Evolutionary conservation across 1,139 yeast species (phyloP).

Genomic region (Maudiozyma humilis): DNA sequence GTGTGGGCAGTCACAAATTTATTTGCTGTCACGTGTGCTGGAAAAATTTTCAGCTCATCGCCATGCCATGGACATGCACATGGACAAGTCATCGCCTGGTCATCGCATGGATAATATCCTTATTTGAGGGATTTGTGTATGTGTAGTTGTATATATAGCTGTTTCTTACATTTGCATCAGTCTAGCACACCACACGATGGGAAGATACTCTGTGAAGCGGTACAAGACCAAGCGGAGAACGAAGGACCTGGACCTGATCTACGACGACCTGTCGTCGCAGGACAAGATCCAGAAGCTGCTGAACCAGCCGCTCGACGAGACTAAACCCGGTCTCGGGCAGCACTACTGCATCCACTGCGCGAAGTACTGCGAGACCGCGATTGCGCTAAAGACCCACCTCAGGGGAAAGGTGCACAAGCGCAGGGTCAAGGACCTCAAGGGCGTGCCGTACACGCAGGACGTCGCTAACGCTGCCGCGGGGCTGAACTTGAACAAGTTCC

Average conservation of each 20-base stretch:
- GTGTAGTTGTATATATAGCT: no score
- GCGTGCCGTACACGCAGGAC: slow-evolving; percentile 74
- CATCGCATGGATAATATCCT: no score
- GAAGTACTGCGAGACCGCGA: slow-evolving; percentile 75
- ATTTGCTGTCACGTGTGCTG: neutral
- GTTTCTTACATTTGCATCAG: no score
- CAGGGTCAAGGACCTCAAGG: slow-evolving; percentile 65
- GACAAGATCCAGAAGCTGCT: slow-evolving; percentile 56
- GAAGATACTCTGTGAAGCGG: slow-evolving; percentile 71
- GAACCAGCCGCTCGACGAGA: slow-evolving; percentile 82
- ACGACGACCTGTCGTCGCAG: slow-evolving; percentile 59
- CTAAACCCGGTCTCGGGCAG: slow-evolving; percentile 89
- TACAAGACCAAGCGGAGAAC: slow-evolving; percentile 79
- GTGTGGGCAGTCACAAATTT: neutral
- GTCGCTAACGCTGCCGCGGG: slow-evolving; percentile 93
- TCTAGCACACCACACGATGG: slow-evolving; percentile 45
- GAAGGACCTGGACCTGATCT: slow-evolving; percentile 77
- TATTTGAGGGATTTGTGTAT: no score
- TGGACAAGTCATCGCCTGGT: neutral
- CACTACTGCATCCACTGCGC: slow-evolving; percentile 92
- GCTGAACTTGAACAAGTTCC: slow-evolving; percentile 56
- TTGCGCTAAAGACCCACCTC: slow-evolving; percentile 63
- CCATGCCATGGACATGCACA: no score
- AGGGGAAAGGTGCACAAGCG: slow-evolving; percentile 78
- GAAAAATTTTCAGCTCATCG: neutral